Conservation (phyloP, 2,329 filamentous ascomycete species). For the Rutstroemia sp. region DNA sequence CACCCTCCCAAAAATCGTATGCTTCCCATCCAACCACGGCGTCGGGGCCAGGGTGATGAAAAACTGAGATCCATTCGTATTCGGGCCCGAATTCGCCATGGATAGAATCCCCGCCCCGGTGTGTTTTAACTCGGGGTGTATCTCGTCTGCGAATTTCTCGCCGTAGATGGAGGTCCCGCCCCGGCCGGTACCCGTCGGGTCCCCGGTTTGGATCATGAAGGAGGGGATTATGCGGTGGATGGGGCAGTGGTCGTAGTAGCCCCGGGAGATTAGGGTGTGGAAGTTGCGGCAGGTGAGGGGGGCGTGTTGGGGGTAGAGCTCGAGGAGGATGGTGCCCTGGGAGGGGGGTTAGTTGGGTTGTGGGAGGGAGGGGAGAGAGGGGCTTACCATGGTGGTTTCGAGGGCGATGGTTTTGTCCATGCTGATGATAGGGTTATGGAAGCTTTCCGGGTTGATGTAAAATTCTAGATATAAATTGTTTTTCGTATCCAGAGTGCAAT, state of each 20-base stretch:
- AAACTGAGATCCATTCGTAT: slow-evolving; percentile 94
- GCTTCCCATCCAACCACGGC: slow-evolving; percentile 94
- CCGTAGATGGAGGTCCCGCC: slow-evolving; percentile 88
- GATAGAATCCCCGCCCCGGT: slow-evolving; percentile 88
- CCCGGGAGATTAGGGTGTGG: slow-evolving; percentile 65
- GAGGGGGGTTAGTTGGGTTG: background rate
- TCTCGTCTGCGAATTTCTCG: slow-evolving; percentile 91
- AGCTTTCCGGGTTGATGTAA: background rate
- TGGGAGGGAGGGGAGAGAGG: background rate
- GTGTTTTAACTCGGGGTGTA: slow-evolving; percentile 67
- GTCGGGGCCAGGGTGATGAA: slow-evolving; percentile 92
- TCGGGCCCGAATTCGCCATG: slow-evolving; percentile 91
- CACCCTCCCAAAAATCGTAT: slow-evolving; percentile 92
- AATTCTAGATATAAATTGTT: background rate
- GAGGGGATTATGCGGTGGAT: slow-evolving; percentile 94
- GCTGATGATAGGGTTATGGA: background rate
- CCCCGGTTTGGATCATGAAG: slow-evolving; percentile 95
- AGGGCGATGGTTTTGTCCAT: slow-evolving; percentile 77
- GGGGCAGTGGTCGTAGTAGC: slow-evolving; percentile 80
- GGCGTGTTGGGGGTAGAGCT: slow-evolving; percentile 85
- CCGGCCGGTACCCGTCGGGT: slow-evolving; percentile 87
- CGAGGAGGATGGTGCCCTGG: slow-evolving; percentile 75
- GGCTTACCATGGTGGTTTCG: slow-evolving; percentile 75
- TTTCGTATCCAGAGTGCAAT: too few relatives aligned
- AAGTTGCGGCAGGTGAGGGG: slow-evolving; percentile 87